Evolutionary conservation across 257 asterid genomes (phyloP), one percentile per base, ranked within the genome.

Genomic region (Plantago elongata): DNA sequence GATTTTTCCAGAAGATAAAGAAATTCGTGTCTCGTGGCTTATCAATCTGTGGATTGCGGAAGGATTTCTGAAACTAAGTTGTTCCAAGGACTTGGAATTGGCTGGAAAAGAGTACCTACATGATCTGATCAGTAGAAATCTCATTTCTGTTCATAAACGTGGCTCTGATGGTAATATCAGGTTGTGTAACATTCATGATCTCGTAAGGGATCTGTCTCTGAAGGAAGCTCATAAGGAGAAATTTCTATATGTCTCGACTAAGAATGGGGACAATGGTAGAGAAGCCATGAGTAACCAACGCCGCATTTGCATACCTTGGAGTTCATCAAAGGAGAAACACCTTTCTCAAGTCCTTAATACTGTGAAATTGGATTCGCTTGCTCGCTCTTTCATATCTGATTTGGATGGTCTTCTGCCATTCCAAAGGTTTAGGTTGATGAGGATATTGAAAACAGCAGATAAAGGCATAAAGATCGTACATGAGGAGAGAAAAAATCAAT

Each of bases 1-100:
- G 13, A 17, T 46, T 46, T 61, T 15, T 14, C 37, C 45, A 0
- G 48, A 68, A 68, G 73, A 68, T 5, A 51, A 8, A 11, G 9
- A 0, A n/a, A 54, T 51, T 30, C 44, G 2, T 44, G 27, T 22
- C 27, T 22, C 27, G 27, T 22, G 27, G 27, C 27, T 22, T 22
- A 22, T 22, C 27, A 22, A 22, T 22, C 27, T 22, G 27, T 22
- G 27, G 27, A 22, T 22, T 2, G 27, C 27, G 1, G 27, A 22
- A 22, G 27, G 27, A 22, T 22, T 22, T 22, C 27, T 22, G 27
- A 22, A 22, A 22, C 27, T 2, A 22, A 22, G 27, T 22, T 1
- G 27, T 22, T 22, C 27, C 27, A 22, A 22, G 27, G 27, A 22
- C 27, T 22, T 22, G 27, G 27, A 22, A 22, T 2, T 22, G 27